Evolutionary conservation across 306 rosid species (phyloP).

Genomic region (Pueraria montana): DNA sequence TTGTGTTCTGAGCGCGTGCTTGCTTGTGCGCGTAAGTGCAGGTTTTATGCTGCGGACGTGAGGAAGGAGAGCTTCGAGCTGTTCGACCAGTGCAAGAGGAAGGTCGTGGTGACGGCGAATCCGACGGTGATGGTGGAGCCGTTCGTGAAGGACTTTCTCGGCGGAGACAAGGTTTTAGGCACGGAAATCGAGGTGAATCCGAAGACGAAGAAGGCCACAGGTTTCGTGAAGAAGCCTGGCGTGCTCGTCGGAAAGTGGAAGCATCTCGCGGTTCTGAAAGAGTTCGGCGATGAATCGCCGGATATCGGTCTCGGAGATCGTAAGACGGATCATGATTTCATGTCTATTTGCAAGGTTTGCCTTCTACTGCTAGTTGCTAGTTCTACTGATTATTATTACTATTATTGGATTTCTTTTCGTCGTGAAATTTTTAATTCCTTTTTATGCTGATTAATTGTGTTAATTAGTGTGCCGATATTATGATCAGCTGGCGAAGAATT

Average conservation of each 20-base stretch:
- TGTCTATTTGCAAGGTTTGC: constrained; percentile 92
- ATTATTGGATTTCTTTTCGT: neutral
- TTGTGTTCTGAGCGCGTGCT: neutral
- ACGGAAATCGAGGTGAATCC: constrained; percentile 95
- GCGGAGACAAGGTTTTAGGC: constrained; percentile 89
- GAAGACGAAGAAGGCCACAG: constrained; percentile 95
- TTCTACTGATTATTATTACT: neutral
- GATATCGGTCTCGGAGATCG: constrained; percentile 95
- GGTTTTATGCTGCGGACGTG: constrained; percentile 94
- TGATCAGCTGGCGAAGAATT: neutral
- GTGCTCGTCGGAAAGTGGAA: constrained; percentile 85
- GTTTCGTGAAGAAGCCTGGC: constrained; percentile 92
- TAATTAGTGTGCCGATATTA: neutral
- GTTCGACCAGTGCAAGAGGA: constrained; percentile 85
- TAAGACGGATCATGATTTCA: constrained; percentile 84
- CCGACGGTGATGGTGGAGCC: constrained; percentile 96
- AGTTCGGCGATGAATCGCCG: constrained; percentile 79
- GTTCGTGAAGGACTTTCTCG: constrained; percentile 85
- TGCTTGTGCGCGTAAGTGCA: neutral
- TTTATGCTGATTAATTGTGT: neutral
- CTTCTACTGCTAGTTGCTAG: no score
- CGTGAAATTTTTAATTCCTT: neutral
- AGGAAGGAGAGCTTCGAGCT: constrained; percentile 89
- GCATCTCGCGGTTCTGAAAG: constrained; percentile 71
- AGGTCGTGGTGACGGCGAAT: constrained; percentile 93